Evolutionary conservation across 495 filamentous ascomycete species (phyloP).

Genomic region (Talaromyces adpressus): DNA sequence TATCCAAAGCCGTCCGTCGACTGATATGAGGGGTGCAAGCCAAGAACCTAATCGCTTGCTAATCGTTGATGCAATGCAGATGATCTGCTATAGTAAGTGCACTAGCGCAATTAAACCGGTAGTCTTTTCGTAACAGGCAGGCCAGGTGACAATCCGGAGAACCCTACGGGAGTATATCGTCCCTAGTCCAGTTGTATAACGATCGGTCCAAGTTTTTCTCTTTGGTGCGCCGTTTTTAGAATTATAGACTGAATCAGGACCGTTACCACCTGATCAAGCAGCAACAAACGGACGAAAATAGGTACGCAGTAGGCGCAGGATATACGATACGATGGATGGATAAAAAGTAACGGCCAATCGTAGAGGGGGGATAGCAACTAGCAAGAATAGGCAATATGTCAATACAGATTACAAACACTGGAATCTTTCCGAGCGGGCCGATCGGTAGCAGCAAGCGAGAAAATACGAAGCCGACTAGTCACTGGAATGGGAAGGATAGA

Average conservation of each 20-base stretch:
- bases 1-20: not conserved
- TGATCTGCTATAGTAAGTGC: slow-evolving; percentile 41
- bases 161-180: not conserved
- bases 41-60: slow-evolving; percentile 4
- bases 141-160: slow-evolving; percentile 10
- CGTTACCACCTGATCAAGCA: not conserved
- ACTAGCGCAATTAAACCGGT: slow-evolving; percentile 18
- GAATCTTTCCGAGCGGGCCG: slow-evolving; percentile 7
- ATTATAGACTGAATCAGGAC: not conserved
- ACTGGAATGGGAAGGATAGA: not conserved
- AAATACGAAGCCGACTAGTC: not conserved
- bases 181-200: not conserved
- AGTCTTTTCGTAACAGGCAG: slow-evolving; percentile 8
- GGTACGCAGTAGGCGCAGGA: not conserved
- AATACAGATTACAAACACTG: slow-evolving; percentile 3
- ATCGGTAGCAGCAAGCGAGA: not conserved
- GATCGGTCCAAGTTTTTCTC: not conserved
- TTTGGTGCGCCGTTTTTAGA: not conserved
- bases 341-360: not conserved
- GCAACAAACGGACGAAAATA: not conserved
- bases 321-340: not conserved
- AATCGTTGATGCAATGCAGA: slow-evolving; percentile 41
- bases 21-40: slow-evolving; percentile 4
- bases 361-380: not conserved
- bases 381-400: slow-evolving; percentile 1